phyloP scores from a whole-genome alignment of 176 grass and related monocot genomes.

The Areca catechu region DNA sequence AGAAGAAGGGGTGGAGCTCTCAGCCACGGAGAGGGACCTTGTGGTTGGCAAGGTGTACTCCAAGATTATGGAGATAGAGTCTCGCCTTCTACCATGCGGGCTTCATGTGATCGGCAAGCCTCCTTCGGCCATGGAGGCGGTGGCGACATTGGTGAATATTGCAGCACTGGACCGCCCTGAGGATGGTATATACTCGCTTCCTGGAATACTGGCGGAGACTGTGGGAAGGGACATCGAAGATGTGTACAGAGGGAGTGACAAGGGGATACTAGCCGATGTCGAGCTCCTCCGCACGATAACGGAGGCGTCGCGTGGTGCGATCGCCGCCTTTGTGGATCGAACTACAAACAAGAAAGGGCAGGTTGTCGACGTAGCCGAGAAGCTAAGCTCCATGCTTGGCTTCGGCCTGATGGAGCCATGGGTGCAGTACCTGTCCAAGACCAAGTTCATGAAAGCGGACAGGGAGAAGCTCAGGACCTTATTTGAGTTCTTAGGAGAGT shows the following conservation, averaged over 20 bases:
- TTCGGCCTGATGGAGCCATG: slow-evolving; percentile 77
- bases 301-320: slow-evolving; percentile 73
- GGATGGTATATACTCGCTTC: slow-evolving; percentile 60
- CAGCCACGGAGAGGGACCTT: slow-evolving; percentile 51
- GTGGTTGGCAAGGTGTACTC: slow-evolving; percentile 90
- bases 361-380: slow-evolving; percentile 69
- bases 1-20: slow-evolving; percentile 78
- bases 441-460: slow-evolving; percentile 77
- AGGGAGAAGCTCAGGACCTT: slow-evolving; percentile 76
- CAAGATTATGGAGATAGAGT: slow-evolving; percentile 99
- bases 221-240: slow-evolving; percentile 85
- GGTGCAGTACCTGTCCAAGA: slow-evolving; percentile 76
- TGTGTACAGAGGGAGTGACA: slow-evolving; percentile 86
- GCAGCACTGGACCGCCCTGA: slow-evolving; percentile 87
- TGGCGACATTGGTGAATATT: slow-evolving; percentile 95
- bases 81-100: slow-evolving; percentile 79
- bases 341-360: slow-evolving; percentile 84
- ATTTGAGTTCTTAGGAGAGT: slow-evolving; percentile 75
- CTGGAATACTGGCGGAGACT: slow-evolving; percentile 64
- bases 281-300: slow-evolving; percentile 90
- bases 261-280: slow-evolving; percentile 81
- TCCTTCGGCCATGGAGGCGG: slow-evolving; percentile 79
- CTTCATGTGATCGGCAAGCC: slow-evolving; percentile 98
- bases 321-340: slow-evolving; percentile 62
- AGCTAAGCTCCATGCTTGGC: slow-evolving; percentile 64